These are phyloP conservation scores for Entophlyctis helioformis DNA, from an alignment of 192 early-diverging fungal species.

Conservation along the genomic window DNA sequence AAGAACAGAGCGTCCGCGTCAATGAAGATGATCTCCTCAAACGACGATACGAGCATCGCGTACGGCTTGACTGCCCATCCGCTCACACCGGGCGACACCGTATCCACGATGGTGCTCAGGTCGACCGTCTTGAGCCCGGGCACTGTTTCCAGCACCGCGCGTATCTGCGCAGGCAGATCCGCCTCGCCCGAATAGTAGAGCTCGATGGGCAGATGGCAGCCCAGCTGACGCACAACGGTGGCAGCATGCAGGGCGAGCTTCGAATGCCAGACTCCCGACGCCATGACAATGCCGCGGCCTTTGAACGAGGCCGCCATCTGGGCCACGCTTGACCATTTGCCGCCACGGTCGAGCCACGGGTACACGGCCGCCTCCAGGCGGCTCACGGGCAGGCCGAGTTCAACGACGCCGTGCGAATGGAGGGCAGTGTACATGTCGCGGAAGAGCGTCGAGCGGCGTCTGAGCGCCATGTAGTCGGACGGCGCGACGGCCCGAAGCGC, in stretches of 20 bases:
- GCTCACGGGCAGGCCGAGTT: too few species aligned
- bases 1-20: slow-evolving; percentile 63
- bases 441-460: too few species aligned
- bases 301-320: too few species aligned
- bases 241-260: slow-evolving; percentile 4
- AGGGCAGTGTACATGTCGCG: too few species aligned
- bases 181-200: slow-evolving; percentile 35
- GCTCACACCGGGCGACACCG: slow-evolving; percentile 20
- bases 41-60: slow-evolving; percentile 48
- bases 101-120: slow-evolving; percentile 17
- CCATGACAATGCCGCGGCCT: neutral
- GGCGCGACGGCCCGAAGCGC: too few species aligned
- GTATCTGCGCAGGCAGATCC: slow-evolving; percentile 8
- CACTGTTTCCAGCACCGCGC: slow-evolving; percentile 12
- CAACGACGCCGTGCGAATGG: too few species aligned
- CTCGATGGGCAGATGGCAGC: slow-evolving; percentile 38
- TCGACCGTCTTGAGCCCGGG: slow-evolving; percentile 13
- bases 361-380: too few species aligned
- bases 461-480: too few species aligned
- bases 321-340: too few species aligned
- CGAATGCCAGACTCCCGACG: slow-evolving; percentile 4
- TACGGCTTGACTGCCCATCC: slow-evolving; percentile 66
- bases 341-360: too few species aligned
- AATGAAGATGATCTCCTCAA: slow-evolving; percentile 51
- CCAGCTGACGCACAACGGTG: neutral